A percentile compares a stretch with the other conserved stretches of the same genome.
phyloP scores from a whole-genome alignment of 441 rosid genomes.

The Euphorbia celastroides region DNA sequence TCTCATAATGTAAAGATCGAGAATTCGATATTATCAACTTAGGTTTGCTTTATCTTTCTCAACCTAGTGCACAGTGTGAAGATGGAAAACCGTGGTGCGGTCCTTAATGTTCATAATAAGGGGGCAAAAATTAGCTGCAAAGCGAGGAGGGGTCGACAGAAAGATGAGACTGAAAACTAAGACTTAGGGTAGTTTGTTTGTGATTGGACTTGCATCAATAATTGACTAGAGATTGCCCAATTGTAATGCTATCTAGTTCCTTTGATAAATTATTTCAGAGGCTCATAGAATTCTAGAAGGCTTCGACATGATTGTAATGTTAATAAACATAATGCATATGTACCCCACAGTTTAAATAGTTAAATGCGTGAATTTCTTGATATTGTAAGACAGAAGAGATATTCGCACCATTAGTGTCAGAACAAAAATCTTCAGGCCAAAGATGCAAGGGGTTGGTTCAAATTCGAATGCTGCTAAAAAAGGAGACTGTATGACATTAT shows the following conservation, averaged over 20 bases:
- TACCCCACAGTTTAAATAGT: not conserved
- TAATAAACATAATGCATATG: not conserved
- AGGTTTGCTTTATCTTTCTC: conserved; percentile 9
- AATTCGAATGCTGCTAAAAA: not conserved
- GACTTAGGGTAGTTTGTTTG: conserved; percentile 7
- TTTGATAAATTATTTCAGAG: not conserved
- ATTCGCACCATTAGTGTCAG: not conserved
- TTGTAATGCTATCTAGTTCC: not conserved
- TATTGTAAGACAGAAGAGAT: not conserved
- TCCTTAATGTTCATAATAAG: conserved; percentile 15
- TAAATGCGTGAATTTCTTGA: not conserved
- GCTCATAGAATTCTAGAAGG: not conserved
- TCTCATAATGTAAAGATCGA: conserved; percentile 43
- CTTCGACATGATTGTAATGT: not conserved
- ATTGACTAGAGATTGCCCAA: conserved; percentile 1
- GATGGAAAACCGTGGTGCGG: conserved; percentile 17
- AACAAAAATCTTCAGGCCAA: no score
- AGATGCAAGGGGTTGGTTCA: not conserved
- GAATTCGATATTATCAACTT: conserved; percentile 2
- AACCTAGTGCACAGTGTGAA: conserved; percentile 19
- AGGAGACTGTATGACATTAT: not conserved
- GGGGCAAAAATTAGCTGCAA: conserved; percentile 29
- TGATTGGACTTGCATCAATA: not conserved
- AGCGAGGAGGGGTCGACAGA: conserved; percentile 27
- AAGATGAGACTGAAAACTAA: conserved; percentile 2